Base-by-base conservation (phyloP, 225 moss, liverwort and hornwort genomes). In the Sphagnum tenellum region DNA sequence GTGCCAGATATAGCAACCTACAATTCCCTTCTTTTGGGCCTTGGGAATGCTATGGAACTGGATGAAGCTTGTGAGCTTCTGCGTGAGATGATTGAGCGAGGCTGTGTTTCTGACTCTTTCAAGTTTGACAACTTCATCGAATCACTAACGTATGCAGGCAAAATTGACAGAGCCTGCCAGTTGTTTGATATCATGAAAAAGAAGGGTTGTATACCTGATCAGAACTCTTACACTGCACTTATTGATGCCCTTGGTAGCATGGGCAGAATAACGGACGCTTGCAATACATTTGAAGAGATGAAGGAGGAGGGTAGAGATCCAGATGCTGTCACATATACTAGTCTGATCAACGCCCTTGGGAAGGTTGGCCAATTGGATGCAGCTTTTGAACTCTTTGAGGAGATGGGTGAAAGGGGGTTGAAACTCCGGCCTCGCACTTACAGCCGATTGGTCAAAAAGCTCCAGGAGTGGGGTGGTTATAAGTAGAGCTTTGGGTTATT, bases 311-410 rank as follows among this genome's bases (percentile, higher is more conserved):
- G 77, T 3, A 69, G 71, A 48, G 73, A 72, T 59, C 75, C 77
- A 44, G 77, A 81, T 8, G 63, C 70, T 45, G 74, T 67, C 9
- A 81, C 68, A 55, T 77, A 81, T 50, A 58, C 72, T 5, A 77
- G 77, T 63, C 45, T 81, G 51, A 69, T 77, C 53, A 70, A 50
- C 45, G 71, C 66, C 45, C 66, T 78, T 14, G 77, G 81, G 66
- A 72, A 69, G 60, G 72, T 57, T 3, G 81, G 81, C n/a, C 69
- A 67, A 53, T 53, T 70, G 7, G 77, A 81, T 3, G 64, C 71
- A 47, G 81, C 77, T 45, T 77, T 75, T 67, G 79, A 79, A 60
- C 66, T 79, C 13, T 64, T 75, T 59, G 79, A 75, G 63, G 79
- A 79, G 66, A 79, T 79, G 79, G 75, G 63, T 47, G 69, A 66